A percentile compares a stretch with the other conserved stretches of the same genome.
Evolutionary conservation across 257 asterid species (phyloP).

Genomic region (Avicennia marina): DNA sequence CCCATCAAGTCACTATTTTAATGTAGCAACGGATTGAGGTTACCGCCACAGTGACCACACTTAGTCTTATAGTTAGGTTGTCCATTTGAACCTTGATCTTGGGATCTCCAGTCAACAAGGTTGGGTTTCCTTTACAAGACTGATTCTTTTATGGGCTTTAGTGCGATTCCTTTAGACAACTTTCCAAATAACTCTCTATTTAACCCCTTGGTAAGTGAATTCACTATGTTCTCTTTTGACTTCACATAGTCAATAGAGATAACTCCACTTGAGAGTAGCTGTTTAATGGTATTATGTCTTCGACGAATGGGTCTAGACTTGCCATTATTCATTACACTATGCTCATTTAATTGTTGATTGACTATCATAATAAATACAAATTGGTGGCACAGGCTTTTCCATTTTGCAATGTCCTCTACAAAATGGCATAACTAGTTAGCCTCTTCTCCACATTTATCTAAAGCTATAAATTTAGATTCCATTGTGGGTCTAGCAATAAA

Average conservation of each 20-base stretch:
- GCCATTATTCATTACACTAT: neutral
- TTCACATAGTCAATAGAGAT: neutral
- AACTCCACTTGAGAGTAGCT: neutral
- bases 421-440: neutral
- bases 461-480: conserved; percentile 12
- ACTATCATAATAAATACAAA: neutral
- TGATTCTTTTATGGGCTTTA: neutral
- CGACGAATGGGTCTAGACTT: neutral
- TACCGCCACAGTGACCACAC: too few species aligned
- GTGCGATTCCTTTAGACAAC: conserved; percentile 3
- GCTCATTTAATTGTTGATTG: neutral
- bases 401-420: neutral
- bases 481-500: conserved; percentile 8
- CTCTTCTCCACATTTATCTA: conserved; percentile 2
- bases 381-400: neutral
- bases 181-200: neutral
- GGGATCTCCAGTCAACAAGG: conserved; percentile 3
- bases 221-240: neutral
- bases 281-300: conserved; percentile 1
- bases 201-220: conserved; percentile 3
- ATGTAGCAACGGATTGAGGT: too few species aligned
- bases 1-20: too few species aligned
- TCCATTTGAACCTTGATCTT: conserved; percentile 4
- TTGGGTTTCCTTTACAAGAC: conserved; percentile 1
- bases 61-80: neutral